phyloP scores from a whole-genome alignment of 2,329 filamentous ascomycete genomes.

The Mollisiaceae sp. region DNA sequence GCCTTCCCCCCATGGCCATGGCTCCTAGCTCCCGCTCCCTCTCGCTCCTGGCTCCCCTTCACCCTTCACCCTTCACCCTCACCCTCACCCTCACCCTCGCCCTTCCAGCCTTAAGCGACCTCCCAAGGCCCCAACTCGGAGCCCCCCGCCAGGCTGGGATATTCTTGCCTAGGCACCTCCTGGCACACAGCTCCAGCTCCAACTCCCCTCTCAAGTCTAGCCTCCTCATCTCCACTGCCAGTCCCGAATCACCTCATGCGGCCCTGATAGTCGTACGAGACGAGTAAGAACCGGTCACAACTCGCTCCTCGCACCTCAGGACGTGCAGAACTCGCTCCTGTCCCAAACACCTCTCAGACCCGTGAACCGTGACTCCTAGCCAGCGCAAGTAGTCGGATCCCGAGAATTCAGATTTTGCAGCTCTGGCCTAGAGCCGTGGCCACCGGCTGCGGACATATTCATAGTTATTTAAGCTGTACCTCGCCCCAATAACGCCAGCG shows the following conservation, averaged over 20 bases:
- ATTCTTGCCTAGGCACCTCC: conserved; percentile 16
- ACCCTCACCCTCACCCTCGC: too few species aligned
- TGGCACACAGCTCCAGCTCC: too few species aligned
- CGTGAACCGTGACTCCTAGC: conserved; percentile 15
- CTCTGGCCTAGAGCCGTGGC: conserved; percentile 14
- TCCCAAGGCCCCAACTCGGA: conserved; percentile 11
- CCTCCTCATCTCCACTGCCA: conserved; percentile 17
- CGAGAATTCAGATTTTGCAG: conserved; percentile 7
- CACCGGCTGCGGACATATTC: conserved; percentile 7
- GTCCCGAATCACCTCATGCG: conserved; percentile 32
- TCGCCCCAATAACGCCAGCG: conserved; percentile 29
- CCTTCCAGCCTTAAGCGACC: too few species aligned
- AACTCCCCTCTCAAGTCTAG: conserved; percentile 7
- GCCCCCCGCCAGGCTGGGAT: conserved; percentile 22
- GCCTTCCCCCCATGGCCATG: background rate
- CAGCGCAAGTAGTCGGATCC: conserved; percentile 9
- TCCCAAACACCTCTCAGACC: conserved; percentile 27
- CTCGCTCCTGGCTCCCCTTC: background rate
- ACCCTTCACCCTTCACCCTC: too few species aligned
- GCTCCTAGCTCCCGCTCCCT: too few species aligned
- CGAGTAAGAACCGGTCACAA: conserved; percentile 32
- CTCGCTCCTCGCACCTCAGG: conserved; percentile 18
- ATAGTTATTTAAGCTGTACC: conserved; percentile 26
- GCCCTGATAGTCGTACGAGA: conserved; percentile 33
- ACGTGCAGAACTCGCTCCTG: conserved; percentile 11